Evolutionary conservation across 805 yeast species (phyloP).

Genomic region (Henningerozyma blattae): DNA sequence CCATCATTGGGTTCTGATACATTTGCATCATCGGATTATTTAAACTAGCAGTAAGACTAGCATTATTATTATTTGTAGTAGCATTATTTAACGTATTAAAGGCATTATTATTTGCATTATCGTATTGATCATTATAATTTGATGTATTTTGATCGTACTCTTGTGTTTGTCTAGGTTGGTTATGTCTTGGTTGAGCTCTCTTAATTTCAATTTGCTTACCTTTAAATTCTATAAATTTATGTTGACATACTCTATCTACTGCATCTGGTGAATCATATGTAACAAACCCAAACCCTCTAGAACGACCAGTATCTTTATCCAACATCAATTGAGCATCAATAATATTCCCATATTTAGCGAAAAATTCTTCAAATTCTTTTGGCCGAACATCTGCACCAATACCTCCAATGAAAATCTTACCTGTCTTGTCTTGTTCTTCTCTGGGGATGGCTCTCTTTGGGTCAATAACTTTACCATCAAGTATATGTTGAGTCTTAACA

Average conservation of each 20-base stretch:
- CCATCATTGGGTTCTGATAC: slow-evolving; percentile 26
- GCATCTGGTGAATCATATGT: slow-evolving; percentile 93
- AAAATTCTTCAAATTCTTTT: slow-evolving; percentile 75
- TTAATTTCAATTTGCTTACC: slow-evolving; percentile 80
- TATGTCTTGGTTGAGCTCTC: slow-evolving; percentile 74
- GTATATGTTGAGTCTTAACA: slow-evolving; percentile 69
- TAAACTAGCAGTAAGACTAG: background rate
- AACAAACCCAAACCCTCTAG: slow-evolving; percentile 94
- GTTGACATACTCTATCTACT: slow-evolving; percentile 76
- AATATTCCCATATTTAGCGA: slow-evolving; percentile 78
- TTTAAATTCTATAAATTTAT: slow-evolving; percentile 70
- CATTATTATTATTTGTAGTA: slow-evolving; percentile 4
- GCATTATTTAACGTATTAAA: too few relatives aligned
- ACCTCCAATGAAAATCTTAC: slow-evolving; percentile 96
- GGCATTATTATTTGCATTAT: slow-evolving; percentile 1
- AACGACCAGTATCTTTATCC: slow-evolving; percentile 92
- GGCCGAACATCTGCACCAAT: slow-evolving; percentile 90
- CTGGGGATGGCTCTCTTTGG: slow-evolving; percentile 96
- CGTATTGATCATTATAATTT: too few relatives aligned
- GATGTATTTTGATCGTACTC: slow-evolving; percentile 23
- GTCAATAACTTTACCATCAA: slow-evolving; percentile 93
- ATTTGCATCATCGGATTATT: slow-evolving; percentile 16
- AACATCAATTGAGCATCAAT: slow-evolving; percentile 96
- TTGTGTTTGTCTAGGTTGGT: slow-evolving; percentile 26
- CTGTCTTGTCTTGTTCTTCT: slow-evolving; percentile 94